Base-by-base conservation (phyloP, 2,329 filamentous ascomycete species). In the Alternaria sp. region DNA sequence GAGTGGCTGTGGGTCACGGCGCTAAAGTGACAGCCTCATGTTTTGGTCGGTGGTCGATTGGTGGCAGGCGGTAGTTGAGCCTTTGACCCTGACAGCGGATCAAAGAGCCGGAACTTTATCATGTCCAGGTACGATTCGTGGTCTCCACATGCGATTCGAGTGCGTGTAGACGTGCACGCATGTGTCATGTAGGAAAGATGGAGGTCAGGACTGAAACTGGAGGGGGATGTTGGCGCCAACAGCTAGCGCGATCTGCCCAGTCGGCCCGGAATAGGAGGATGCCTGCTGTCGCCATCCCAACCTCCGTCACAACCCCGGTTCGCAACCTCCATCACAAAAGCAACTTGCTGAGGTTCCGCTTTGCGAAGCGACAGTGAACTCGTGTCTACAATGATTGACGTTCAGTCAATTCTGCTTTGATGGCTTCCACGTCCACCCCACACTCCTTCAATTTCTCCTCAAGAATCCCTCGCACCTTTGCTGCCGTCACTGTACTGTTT, bases 141-240 rank as follows among this genome's bases (percentile, higher is more conserved):
- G 46, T 49, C 30, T 49, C 46, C 46, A 49, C 46, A 36, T 49
- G 30, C 30, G 46, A 49, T 32, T 49, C 46, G 46, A 49, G 46
- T 14, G 46, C 12, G 46, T 12, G 30, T 22, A 5, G 30, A 34
- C 46, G 30, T 49, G 30, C 32, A 5, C n/a, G 18, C 46, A 4
- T 49, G 46, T 49, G 46, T 49, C 46, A 25, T 36, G 46, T 36
- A 16, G 46, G 30, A 49, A 2, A 36, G 18, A 49, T 34, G 30
- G 46, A 36, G 30, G 30, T 16, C 46, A 22, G 46, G 30, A 14
- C 32, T 32, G 46, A n/a, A 16, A 14, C 30, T 49, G 46, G 18
- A 49, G 46, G 46, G 28, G 14, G 18, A 2, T 25, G 8, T 36
- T 34, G 20, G 46, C 46, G 46, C 30, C 6, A 7, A 0, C n/a